Percentiles rank a stretch among this genome's conserved stretches.
phyloP scores from a whole-genome alignment of 176 grass and related monocot species.

The Pontederia paniculata region DNA sequence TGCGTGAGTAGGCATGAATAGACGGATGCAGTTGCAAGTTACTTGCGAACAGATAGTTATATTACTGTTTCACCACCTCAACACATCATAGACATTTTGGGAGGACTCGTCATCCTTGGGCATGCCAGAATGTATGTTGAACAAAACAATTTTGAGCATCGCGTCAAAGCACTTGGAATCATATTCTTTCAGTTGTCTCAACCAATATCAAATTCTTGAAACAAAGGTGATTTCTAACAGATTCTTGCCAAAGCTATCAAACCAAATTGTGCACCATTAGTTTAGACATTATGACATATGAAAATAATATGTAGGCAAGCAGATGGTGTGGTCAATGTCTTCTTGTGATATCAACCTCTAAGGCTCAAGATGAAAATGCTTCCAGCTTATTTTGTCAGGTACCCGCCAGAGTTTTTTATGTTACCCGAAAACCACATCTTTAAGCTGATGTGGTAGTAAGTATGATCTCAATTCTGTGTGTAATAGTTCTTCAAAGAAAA shows the following conservation, averaged over 20 bases:
- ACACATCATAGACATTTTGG: conserved; percentile 57
- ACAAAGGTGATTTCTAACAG: conserved; percentile 40
- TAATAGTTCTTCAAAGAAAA: too few relatives aligned
- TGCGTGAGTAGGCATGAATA: too few relatives aligned
- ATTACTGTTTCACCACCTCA: conserved; percentile 24
- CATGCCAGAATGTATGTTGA: conserved; percentile 56
- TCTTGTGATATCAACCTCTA: conserved; percentile 38
- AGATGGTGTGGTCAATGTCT: conserved; percentile 76
- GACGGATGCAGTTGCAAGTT: neutral
- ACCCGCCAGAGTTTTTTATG: neutral
- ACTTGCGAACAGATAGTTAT: conserved; percentile 6
- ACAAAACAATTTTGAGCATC: conserved; percentile 61
- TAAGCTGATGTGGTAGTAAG: too few relatives aligned
- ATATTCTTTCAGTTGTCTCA: conserved; percentile 26
- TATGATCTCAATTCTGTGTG: too few relatives aligned
- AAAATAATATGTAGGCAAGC: conserved; percentile 37
- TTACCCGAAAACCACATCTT: too few relatives aligned
- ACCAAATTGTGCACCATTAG: neutral
- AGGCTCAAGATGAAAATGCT: conserved; percentile 57
- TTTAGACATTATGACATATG: conserved; percentile 7
- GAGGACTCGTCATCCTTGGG: conserved; percentile 50
- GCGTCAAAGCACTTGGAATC: conserved; percentile 49
- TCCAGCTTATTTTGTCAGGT: conserved; percentile 56
- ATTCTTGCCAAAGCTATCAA: conserved; percentile 6
- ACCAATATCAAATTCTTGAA: conserved; percentile 48